Base-by-base conservation (phyloP, 129 eudicot genomes). In the Arctium lappa region DNA sequence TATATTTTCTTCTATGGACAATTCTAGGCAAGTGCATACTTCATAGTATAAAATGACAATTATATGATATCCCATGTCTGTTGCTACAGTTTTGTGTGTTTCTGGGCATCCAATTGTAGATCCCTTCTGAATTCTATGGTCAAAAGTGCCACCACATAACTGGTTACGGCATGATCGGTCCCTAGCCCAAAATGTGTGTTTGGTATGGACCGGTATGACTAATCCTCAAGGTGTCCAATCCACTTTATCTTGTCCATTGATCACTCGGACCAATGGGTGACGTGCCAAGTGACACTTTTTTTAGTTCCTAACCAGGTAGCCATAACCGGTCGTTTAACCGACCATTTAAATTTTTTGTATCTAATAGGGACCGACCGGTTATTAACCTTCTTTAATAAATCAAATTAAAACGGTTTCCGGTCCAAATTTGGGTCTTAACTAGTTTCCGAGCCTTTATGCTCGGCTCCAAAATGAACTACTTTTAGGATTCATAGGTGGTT, bases 1-100 rank as follows among this genome's bases (percentile, higher is more conserved):
- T 46, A 75, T 73, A 31, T 65, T 11, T 82, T 42, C 79, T 75
- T 63, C 10, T 75, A 82, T 53, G 22, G 39, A 13, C 30, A 72
- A 11, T 53, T 53, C 29, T 1, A 36, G 84, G 31, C 30, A 27
- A 69, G 42, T 83, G 31, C 60, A 15, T 32, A 68, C 42, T 82
- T n/a, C 62, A 29, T 32, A 48, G 12, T 76, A 36, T 76, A 48
- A 36, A 12, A 71, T 48, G 79, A 76, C 66, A 73, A 72, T 68
- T 66, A 78, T 29, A 72, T 68, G 39, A 78, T 29, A 62, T 8
- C 56, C 34, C 18, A 22, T 81, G 9, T 81, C 1, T 73, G 37
- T 29, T 81, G 63, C 71, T 80, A n/a, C 8, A 31, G 4, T n/a
- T 46, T 18, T 13, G 73, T 39, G 75, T 40, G 48, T 40, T 79